phyloP scores from a whole-genome alignment of 2,329 filamentous ascomycete genomes.

The Penicillium janthinellum region DNA sequence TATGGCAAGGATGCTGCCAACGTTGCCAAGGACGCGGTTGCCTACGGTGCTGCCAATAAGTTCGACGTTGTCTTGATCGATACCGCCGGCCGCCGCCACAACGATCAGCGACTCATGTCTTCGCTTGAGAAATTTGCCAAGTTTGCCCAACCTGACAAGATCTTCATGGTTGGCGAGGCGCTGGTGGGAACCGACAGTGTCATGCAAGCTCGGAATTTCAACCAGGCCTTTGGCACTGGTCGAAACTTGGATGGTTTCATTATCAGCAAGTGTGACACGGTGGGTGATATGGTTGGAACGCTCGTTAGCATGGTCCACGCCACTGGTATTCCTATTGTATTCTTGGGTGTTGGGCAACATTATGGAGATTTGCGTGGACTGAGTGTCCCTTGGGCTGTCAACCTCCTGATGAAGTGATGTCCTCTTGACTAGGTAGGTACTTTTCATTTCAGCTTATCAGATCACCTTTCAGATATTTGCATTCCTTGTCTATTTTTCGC shows the following conservation, averaged over 20 bases:
- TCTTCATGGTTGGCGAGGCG: slow-evolving; percentile 93
- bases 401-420: slow-evolving; percentile 58
- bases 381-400: slow-evolving; percentile 66
- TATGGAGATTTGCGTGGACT: slow-evolving; percentile 66
- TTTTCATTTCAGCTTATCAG: not conserved
- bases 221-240: slow-evolving; percentile 80
- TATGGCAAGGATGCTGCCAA: slow-evolving; percentile 97
- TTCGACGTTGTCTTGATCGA: slow-evolving; percentile 97
- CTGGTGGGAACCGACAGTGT: slow-evolving; percentile 95
- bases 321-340: slow-evolving; percentile 92
- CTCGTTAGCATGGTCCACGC: slow-evolving; percentile 97
- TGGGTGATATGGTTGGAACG: slow-evolving; percentile 98
- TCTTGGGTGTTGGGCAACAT: slow-evolving; percentile 74
- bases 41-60: slow-evolving; percentile 69
- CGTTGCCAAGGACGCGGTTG: slow-evolving; percentile 92
- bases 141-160: slow-evolving; percentile 94
- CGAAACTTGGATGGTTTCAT: slow-evolving; percentile 92
- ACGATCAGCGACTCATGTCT: slow-evolving; percentile 94
- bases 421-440: not conserved
- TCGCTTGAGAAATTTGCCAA: slow-evolving; percentile 97
- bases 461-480: not conserved
- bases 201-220: slow-evolving; percentile 95
- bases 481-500: not conserved
- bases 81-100: slow-evolving; percentile 91
- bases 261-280: slow-evolving; percentile 97